Evolutionary conservation across 2,329 filamentous ascomycete genomes (phyloP).

Genomic region (Stagonosporopsis vannaccii): DNA sequence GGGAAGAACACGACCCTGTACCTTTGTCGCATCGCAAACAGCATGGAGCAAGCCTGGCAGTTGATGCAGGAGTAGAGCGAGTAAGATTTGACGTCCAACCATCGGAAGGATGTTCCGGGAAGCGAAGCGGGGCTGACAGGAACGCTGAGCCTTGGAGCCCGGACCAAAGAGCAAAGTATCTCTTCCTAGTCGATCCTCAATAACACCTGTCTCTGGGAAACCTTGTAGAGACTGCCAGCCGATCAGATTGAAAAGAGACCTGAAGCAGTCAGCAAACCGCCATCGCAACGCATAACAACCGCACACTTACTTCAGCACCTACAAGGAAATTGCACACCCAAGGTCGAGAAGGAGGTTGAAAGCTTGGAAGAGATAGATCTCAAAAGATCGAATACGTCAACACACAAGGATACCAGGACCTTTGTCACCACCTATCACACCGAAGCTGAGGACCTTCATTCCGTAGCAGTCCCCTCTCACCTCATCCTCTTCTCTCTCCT

Average conservation of each 20-base stretch:
- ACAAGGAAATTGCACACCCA: conserved; percentile 1
- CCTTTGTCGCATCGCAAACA: not conserved
- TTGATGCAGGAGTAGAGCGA: not conserved
- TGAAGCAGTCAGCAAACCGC: not conserved
- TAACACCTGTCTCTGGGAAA: not conserved
- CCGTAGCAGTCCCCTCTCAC: not conserved
- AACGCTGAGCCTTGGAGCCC: conserved; percentile 1
- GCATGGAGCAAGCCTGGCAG: not conserved
- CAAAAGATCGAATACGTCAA: not conserved
- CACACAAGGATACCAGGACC: not conserved
- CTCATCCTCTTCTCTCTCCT: not conserved
- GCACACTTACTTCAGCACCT: not conserved
- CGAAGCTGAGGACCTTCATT: not conserved
- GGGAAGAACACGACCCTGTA: not conserved
- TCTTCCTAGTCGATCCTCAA: not conserved
- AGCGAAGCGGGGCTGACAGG: conserved; percentile 9
- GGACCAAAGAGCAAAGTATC: not conserved
- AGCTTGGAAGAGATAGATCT: conserved; percentile 1
- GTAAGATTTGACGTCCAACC: not conserved
- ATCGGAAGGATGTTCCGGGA: conserved; percentile 5
- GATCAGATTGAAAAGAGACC: not conserved
- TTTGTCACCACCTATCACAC: not conserved
- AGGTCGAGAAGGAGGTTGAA: not conserved
- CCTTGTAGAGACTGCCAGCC: not conserved
- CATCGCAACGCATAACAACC: not conserved